phyloP scores from a whole-genome alignment of 1,284 basidiomycete species.

The Sphaerobolus stellatus region DNA sequence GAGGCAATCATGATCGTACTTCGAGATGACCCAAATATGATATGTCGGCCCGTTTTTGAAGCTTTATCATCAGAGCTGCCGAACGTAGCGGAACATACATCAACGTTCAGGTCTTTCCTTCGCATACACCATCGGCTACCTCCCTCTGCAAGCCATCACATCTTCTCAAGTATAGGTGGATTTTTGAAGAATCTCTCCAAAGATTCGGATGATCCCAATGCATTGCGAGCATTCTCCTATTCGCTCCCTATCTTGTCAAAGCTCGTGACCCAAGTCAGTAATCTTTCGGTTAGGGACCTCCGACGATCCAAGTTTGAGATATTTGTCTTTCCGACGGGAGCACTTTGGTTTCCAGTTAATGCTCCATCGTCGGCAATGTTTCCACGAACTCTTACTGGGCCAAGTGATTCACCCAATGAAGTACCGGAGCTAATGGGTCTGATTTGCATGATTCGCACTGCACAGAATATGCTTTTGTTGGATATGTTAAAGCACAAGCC shows the following conservation, averaged over 20 bases:
- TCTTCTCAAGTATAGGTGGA: constrained; percentile 71
- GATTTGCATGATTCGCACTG: constrained; percentile 66
- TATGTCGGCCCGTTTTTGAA: constrained; percentile 66
- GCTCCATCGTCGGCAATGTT: constrained; percentile 60
- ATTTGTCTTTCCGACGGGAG: constrained; percentile 68
- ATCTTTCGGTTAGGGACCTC: constrained; percentile 72
- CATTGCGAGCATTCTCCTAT: constrained; percentile 53
- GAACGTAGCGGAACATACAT: constrained; percentile 45
- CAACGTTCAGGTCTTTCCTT: constrained; percentile 52
- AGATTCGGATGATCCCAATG: constrained; percentile 40
- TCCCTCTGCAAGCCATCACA: constrained; percentile 62
- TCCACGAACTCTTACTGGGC: constrained; percentile 48
- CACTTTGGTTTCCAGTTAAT: constrained; percentile 60
- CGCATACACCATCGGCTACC: constrained; percentile 57
- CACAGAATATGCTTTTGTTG: constrained; percentile 70
- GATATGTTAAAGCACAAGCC: constrained; percentile 65
- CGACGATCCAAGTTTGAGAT: constrained; percentile 72
- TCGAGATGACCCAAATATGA: constrained; percentile 68
- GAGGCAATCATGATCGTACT: constrained; percentile 65
- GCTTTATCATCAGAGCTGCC: constrained; percentile 51
- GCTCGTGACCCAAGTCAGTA: constrained; percentile 63
- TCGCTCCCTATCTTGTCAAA: constrained; percentile 57
- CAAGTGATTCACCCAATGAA: constrained; percentile 47
- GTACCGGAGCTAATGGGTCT: constrained; percentile 55
- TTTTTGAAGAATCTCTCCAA: constrained; percentile 62